Evolutionary conservation across 2,329 filamentous ascomycete genomes (phyloP).

Genomic region (Fusarium azukiicola): DNA sequence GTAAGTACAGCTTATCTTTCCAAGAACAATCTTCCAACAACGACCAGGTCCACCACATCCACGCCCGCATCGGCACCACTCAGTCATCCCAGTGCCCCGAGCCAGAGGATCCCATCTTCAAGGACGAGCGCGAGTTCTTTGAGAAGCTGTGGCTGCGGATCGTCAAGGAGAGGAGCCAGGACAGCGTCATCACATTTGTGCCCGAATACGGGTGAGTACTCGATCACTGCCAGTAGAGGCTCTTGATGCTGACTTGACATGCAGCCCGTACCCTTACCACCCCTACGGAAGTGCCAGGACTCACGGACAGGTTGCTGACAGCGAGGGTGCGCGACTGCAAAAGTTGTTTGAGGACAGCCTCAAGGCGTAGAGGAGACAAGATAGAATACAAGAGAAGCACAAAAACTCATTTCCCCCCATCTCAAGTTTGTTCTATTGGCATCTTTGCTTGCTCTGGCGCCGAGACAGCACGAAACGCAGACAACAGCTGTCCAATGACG

Average conservation of each 20-base stretch:
- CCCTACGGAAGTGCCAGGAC: not conserved
- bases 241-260: not conserved
- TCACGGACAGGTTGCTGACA: slow-evolving; percentile 5
- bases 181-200: slow-evolving; percentile 4
- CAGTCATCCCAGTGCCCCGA: slow-evolving; percentile 4
- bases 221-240: no score
- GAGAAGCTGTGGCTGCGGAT: slow-evolving; percentile 7
- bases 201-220: not conserved
- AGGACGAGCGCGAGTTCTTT: slow-evolving; percentile 4
- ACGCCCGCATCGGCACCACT: not conserved
- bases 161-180: slow-evolving; percentile 1
- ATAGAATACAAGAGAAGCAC: not conserved
- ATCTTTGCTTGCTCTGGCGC: not conserved
- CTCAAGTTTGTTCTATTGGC: not conserved
- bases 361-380: not conserved
- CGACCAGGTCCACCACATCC: not conserved
- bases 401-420: not conserved
- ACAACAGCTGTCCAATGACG: no score
- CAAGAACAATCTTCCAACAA: not conserved
- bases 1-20: not conserved
- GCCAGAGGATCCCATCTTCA: slow-evolving; percentile 8
- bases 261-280: not conserved
- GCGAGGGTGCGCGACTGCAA: slow-evolving; percentile 15
- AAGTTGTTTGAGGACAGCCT: slow-evolving; percentile 12
- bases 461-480: no score